Percentiles rank a stretch among this genome's conserved stretches.
Conservation (phyloP, 305 asterid species). For the Petunia hybrid region DNA sequence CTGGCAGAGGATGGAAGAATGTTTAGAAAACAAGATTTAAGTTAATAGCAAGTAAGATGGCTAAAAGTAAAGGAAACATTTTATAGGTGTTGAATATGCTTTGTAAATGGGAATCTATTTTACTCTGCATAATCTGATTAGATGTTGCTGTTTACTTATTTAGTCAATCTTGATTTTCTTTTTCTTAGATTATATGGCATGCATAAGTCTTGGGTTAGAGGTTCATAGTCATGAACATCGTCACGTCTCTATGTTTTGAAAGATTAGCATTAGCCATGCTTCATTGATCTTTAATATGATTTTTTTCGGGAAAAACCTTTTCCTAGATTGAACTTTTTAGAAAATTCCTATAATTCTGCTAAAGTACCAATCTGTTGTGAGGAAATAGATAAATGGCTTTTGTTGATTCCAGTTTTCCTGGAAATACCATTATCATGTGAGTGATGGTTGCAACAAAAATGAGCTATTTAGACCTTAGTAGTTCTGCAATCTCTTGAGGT, state of each 20-base stretch:
- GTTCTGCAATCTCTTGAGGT: too few relatives aligned
- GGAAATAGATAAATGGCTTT: too few relatives aligned
- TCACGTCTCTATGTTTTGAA: too few relatives aligned
- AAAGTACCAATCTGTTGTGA: too few relatives aligned
- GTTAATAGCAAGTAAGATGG: constrained; percentile 18
- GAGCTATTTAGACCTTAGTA: not conserved
- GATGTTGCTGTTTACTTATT: not conserved
- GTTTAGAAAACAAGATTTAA: constrained; percentile 23
- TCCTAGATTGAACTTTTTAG: too few relatives aligned
- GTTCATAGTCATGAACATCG: too few relatives aligned
- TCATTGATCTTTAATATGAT: too few relatives aligned
- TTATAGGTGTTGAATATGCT: not conserved
- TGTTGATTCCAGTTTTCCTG: not conserved
- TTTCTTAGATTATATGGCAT: not conserved
- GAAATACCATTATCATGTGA: not conserved
- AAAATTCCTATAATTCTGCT: too few relatives aligned
- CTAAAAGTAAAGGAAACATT: constrained; percentile 2
- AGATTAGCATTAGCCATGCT: too few relatives aligned
- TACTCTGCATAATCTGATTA: constrained; percentile 19
- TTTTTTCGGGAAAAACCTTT: too few relatives aligned
- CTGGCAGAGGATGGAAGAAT: not conserved
- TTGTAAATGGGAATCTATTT: constrained; percentile 28
- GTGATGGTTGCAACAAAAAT: not conserved
- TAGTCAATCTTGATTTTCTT: constrained; percentile 11
- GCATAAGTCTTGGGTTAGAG: not conserved